A percentile compares a stretch with the other conserved stretches of the same genome.
These are phyloP conservation scores for Aureobasidium lini DNA, from an alignment of 2,329 filamentous ascomycete genomes.

Conservation along the genomic window DNA sequence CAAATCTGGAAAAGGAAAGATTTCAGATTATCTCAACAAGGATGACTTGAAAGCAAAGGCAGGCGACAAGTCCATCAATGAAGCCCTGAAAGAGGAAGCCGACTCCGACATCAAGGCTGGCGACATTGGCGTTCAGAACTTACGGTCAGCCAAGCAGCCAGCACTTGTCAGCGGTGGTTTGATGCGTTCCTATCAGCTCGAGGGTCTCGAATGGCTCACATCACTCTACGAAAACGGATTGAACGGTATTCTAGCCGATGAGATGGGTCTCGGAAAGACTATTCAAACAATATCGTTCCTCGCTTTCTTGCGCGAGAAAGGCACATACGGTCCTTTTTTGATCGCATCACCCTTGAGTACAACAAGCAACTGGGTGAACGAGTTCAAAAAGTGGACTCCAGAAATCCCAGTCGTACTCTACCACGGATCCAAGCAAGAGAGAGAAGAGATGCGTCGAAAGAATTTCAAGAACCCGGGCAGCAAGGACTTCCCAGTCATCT, in stretches of 20 bases:
- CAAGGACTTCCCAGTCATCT: slow-evolving; percentile 77
- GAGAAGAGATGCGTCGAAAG: slow-evolving; percentile 68
- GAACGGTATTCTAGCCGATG: slow-evolving; percentile 84
- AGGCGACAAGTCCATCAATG: slow-evolving; percentile 46
- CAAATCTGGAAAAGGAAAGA: slow-evolving; percentile 34
- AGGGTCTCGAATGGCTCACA: slow-evolving; percentile 88
- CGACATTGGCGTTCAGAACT: slow-evolving; percentile 57
- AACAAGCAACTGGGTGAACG: slow-evolving; percentile 89
- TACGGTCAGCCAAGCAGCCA: slow-evolving; percentile 79
- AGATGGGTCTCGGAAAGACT: slow-evolving; percentile 92
- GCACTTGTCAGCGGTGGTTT: slow-evolving; percentile 75
- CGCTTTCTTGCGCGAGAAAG: slow-evolving; percentile 79
- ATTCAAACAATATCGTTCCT: slow-evolving; percentile 85
- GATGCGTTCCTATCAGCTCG: slow-evolving; percentile 91
- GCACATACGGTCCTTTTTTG: slow-evolving; percentile 80
- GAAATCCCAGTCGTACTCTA: slow-evolving; percentile 83
- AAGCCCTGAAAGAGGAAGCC: slow-evolving; percentile 52
- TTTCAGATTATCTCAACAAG: slow-evolving; percentile 55
- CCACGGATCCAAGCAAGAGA: slow-evolving; percentile 72
- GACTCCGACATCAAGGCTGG: slow-evolving; percentile 51
- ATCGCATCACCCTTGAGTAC: slow-evolving; percentile 89
- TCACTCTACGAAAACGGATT: slow-evolving; percentile 80
- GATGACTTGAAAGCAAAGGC: slow-evolving; percentile 48
- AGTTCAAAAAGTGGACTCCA: slow-evolving; percentile 86
- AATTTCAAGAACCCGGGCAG: slow-evolving; percentile 62